Base-by-base conservation (phyloP, 2,329 filamentous ascomycete species). In the Cladophialophora carrionii region DNA sequence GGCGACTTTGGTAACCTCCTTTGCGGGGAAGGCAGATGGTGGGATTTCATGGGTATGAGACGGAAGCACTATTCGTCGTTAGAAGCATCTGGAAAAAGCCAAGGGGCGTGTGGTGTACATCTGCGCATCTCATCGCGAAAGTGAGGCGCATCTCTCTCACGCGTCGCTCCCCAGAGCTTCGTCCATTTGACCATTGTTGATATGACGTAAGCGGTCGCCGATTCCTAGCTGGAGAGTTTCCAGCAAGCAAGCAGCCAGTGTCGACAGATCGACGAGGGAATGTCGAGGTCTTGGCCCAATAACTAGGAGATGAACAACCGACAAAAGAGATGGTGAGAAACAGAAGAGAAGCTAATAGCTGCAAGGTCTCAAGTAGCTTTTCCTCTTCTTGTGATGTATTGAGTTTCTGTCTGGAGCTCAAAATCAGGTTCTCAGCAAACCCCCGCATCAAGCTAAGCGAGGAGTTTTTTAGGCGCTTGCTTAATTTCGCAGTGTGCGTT, bases 1-100 rank as follows among this genome's bases (percentile, higher is more conserved):
- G 29, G 93, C 94, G 62, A 96, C 84, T 75, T 93, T 93, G 67
- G 94, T 97, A 67, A 97, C 93, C 72, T 95, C 89, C 65, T 85
- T 82, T 12, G 93, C 83, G 0, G 91, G 86, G 41, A 94, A 87
- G 31, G 90, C 87, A 10, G 90, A 88, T 49, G 87, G 70, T 24
- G 75, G 65, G 49, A 77, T 70, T 37, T 82, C 80, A 48, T 71
- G 70, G 29, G 65, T 70, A 67, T 78, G 76, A 31, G 75, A 66
- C 43, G 80, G 80, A 43, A 82, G 79, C 62, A 82, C 67, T 69
- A 49, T 9, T 34, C n/a, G 17, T 17, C 8, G 22, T 68, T 34
- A 68, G 43, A 52, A 60, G 17, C 8, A 12, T 6, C n/a, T 48
- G 4, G 1, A 26, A n/a, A 3, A 32, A 52, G 3, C 20, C 17